Evolutionary conservation across 2,329 filamentous ascomycete species (phyloP).

Genomic region (Amauroascus verrucosus): DNA sequence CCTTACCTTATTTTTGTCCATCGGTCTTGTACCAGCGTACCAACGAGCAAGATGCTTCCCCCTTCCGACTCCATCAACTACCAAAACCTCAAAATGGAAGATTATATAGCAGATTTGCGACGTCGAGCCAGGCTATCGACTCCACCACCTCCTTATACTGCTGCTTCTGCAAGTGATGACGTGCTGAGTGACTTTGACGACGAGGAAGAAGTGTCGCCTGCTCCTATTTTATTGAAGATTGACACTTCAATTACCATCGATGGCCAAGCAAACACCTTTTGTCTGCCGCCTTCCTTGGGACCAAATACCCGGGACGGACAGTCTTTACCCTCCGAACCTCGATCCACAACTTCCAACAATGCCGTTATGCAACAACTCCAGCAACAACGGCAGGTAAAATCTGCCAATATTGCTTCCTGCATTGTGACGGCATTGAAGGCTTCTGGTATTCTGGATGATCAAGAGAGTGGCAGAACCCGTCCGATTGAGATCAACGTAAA

Average conservation of each 20-base stretch:
- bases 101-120: constrained; percentile 18
- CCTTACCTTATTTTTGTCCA: neutral
- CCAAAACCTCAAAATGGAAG: constrained; percentile 23
- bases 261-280: constrained; percentile 28
- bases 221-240: constrained; percentile 26
- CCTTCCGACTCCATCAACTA: constrained; percentile 24
- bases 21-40: neutral
- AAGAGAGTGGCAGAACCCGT: constrained; percentile 12
- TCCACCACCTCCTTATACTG: constrained; percentile 22
- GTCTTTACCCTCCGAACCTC: constrained; percentile 6
- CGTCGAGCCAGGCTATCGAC: constrained; percentile 13
- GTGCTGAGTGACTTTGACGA: constrained; percentile 10
- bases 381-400: constrained; percentile 20
- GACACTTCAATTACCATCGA: constrained; percentile 28
- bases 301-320: neutral
- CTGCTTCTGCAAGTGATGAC: neutral
- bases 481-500: constrained; percentile 23
- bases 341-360: constrained; percentile 1
- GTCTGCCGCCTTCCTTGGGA: constrained; percentile 18
- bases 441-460: constrained; percentile 15
- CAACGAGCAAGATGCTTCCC: constrained; percentile 20
- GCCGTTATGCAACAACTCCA: constrained; percentile 15
- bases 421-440: constrained; percentile 21
- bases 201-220: constrained; percentile 16
- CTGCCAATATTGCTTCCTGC: constrained; percentile 21